Conservation (phyloP, 306 rosid genomes). For the Quercus robur region DNA sequence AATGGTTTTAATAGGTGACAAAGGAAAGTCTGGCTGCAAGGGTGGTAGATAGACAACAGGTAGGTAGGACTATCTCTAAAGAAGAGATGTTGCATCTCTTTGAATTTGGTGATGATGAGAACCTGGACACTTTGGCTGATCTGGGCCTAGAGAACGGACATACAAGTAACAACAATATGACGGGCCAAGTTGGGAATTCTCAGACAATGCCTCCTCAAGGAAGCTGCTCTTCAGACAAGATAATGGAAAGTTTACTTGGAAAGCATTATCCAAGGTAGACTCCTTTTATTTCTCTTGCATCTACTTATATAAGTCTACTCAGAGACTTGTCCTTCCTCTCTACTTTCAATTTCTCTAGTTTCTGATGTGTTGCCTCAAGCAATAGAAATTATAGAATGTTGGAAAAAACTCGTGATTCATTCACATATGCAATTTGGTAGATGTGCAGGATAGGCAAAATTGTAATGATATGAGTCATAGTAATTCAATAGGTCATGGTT, state of each 20-base stretch:
- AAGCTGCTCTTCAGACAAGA: constrained; percentile 75
- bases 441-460: neutral
- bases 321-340: neutral
- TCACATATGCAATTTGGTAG: neutral
- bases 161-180: constrained; percentile 26
- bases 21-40: constrained; percentile 98
- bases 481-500: neutral
- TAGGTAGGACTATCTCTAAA: constrained; percentile 83
- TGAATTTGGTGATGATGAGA: constrained; percentile 96
- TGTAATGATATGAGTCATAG: neutral
- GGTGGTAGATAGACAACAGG: constrained; percentile 96
- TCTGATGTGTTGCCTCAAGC: neutral
- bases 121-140: constrained; percentile 53
- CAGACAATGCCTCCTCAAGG: constrained; percentile 63
- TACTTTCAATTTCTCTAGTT: neutral
- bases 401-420: neutral
- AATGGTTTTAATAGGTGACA: constrained; percentile 67
- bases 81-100: constrained; percentile 99
- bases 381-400: neutral
- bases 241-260: constrained; percentile 82
- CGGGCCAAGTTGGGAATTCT: constrained; percentile 35
- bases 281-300: constrained; percentile 13
- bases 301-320: neutral
- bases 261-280: constrained; percentile 77
- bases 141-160: constrained; percentile 47